Evolutionary conservation across 176 grass and related monocot genomes (phyloP).

Genomic region (Carex parvula): DNA sequence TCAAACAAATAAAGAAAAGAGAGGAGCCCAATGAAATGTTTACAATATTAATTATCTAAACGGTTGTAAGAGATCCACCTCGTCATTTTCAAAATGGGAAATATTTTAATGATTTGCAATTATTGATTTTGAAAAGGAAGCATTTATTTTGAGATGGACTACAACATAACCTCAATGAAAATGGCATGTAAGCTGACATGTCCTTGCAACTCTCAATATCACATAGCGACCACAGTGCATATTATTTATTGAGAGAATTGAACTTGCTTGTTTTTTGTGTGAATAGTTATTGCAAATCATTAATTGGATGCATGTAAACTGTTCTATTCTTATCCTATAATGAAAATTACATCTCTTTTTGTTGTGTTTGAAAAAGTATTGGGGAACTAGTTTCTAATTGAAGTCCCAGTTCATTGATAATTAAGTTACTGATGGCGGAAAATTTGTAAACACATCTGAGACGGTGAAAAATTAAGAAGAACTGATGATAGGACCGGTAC

Average conservation of each 20-base stretch:
- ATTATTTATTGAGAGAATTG: neutral
- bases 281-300: neutral
- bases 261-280: neutral
- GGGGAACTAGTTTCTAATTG: neutral
- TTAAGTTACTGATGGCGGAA: neutral
- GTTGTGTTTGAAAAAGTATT: neutral
- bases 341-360: neutral
- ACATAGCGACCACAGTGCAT: no score
- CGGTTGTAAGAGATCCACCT: neutral
- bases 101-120: neutral
- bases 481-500: no score
- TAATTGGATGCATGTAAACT: neutral
- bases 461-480: no score
- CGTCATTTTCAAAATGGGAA: neutral
- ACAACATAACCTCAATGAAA: neutral
- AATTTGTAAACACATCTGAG: no score
- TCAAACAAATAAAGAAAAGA: neutral
- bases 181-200: constrained; percentile 11
- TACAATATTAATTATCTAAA: neutral
- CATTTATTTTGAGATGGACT: neutral
- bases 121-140: constrained; percentile 2
- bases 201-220: no score
- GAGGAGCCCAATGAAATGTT: neutral
- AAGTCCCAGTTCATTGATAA: neutral
- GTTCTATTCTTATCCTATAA: neutral